A percentile compares a stretch with the other conserved stretches of the same genome.
Conservation (phyloP, 208 protist genomes). For the Entamoeba histolytica region DNA sequence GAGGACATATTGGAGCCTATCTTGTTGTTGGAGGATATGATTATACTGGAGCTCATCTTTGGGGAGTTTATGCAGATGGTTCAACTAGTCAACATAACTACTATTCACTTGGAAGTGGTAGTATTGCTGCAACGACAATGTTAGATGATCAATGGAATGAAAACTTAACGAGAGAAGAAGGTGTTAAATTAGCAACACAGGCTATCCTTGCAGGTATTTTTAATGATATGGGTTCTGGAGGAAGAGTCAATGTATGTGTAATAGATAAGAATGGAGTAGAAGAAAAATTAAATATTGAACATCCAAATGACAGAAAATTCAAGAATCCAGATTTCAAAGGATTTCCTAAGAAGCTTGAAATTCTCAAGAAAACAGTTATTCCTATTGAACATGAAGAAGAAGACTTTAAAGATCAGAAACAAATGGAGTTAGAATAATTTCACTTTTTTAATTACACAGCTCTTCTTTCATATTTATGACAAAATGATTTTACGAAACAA, state of each 20-base stretch:
- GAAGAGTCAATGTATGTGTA: constrained; percentile 91
- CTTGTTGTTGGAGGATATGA: constrained; percentile 95
- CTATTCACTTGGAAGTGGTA: constrained; percentile 96
- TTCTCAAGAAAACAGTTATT: background rate
- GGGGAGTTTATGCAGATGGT: constrained; percentile 87
- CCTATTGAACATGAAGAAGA: background rate
- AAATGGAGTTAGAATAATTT: background rate
- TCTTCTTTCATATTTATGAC: too few species aligned
- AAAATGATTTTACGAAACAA: too few species aligned
- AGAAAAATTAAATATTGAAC: background rate
- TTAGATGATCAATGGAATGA: constrained; percentile 81
- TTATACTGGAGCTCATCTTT: constrained; percentile 72
- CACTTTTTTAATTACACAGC: too few species aligned
- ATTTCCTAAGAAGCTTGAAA: background rate
- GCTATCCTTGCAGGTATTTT: constrained; percentile 93
- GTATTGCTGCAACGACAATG: constrained; percentile 79
- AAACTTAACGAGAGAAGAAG: constrained; percentile 68
- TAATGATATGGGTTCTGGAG: constrained; percentile 96
- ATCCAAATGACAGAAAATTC: background rate
- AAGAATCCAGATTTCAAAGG: background rate
- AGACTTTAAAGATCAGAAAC: background rate
- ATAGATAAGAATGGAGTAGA: constrained; percentile 41
- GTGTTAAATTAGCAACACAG: constrained; percentile 73
- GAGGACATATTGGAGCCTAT: constrained; percentile 88
- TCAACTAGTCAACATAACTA: constrained; percentile 82